Evolutionary conservation across 2,329 filamentous ascomycete species (phyloP).

Genomic region (Davidsoniella australis): DNA sequence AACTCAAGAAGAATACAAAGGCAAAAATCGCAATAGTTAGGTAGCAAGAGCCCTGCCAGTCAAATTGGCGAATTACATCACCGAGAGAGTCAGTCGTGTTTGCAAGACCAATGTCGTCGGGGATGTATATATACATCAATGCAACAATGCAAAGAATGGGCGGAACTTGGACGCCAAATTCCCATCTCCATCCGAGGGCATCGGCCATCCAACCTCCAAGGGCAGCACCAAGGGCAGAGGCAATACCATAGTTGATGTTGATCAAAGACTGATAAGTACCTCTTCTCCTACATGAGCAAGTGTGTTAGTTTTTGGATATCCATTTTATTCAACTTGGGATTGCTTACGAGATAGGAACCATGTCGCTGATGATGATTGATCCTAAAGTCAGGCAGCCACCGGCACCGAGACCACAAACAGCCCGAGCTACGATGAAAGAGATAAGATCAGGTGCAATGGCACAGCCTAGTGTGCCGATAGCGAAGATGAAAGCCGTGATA

Average conservation of each 20-base stretch:
- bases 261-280: slow-evolving; percentile 57
- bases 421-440: slow-evolving; percentile 54
- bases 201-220: slow-evolving; percentile 56
- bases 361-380: slow-evolving; percentile 53
- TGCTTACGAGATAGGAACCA: slow-evolving; percentile 53
- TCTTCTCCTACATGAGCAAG: slow-evolving; percentile 24
- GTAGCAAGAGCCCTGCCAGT: slow-evolving; percentile 35
- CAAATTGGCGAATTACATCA: slow-evolving; percentile 38
- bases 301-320: not conserved
- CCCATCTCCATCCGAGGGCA: slow-evolving; percentile 55
- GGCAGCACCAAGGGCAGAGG: slow-evolving; percentile 44
- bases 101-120: slow-evolving; percentile 33
- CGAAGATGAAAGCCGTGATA: slow-evolving; percentile 43
- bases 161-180: slow-evolving; percentile 46
- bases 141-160: slow-evolving; percentile 29
- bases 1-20: slow-evolving; percentile 42
- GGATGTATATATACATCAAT: slow-evolving; percentile 31
- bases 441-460: slow-evolving; percentile 47
- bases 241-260: slow-evolving; percentile 46
- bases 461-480: slow-evolving; percentile 51
- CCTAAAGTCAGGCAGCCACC: slow-evolving; percentile 54
- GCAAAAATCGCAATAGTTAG: slow-evolving; percentile 37
- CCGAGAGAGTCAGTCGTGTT: slow-evolving; percentile 26
- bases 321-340: not conserved
- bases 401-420: slow-evolving; percentile 55